Base-by-base conservation (phyloP, 371 early-diverging fungal genomes). In the Smittium culicis region DNA sequence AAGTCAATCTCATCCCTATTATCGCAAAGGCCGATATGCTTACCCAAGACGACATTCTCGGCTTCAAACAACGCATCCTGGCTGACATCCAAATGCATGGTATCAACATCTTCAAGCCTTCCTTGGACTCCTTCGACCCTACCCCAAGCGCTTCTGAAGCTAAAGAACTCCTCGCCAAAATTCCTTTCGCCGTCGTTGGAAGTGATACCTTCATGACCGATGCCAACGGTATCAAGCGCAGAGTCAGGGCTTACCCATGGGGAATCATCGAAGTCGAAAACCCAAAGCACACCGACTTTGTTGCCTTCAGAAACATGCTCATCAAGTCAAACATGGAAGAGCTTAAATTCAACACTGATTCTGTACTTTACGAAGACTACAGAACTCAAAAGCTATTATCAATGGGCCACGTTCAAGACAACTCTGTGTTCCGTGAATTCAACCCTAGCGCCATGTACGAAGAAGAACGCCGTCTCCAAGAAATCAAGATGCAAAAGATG, bases 1-100 rank as follows among this genome's bases (percentile, higher is more conserved):
- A 90, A 72, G 96, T 95, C 73, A 98, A 98, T 80, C 81, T 98
- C 70, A 92, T 99, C 71, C 99, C 99, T 24, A 90, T 99, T 35
- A 93, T 99, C 73, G 91, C 99, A 71, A 97, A 98, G 74, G 86
- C 96, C 20, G 99, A 99, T 73, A 96, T 94, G 55, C 81, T 98
- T 78, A 98, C 99, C 57, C 86, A 90, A 67, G 91, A 92, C 60
- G 99, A 99, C 82, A 83, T 99, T 54, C 84, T 79, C 70, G 80
- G 82, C 2, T 94, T 96, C 81, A 99, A 99, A 85, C 77, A 84
- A 74, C 81, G 93, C 71, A 85, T 84, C 67, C 64, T 72, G 65
- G 83, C 85, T 14, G 84, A 88, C 71, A 83, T 92, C 64, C 76
- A 75, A 35, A 75, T 70, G 73, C 74, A 89, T 78, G 80, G 81